Conservation (phyloP, 148 eudicot species). For the Amaranthus cruentus region DNA sequence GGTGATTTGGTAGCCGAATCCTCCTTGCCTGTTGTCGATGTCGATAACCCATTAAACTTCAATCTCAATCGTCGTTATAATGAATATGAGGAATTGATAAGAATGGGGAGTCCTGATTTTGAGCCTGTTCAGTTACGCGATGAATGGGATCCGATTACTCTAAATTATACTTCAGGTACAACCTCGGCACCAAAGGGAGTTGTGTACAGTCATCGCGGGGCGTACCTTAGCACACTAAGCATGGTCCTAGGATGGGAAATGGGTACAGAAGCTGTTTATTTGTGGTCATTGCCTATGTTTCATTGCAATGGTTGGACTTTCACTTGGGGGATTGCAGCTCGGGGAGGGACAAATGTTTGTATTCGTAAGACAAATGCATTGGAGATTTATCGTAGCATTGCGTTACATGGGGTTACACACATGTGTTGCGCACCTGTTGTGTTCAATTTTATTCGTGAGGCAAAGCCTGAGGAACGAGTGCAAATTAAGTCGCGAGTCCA, state of each 20-base stretch:
- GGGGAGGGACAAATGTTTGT: slow-evolving; percentile 91
- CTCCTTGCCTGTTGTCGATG: neutral
- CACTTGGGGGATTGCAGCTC: slow-evolving; percentile 87
- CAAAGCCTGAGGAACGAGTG: slow-evolving; percentile 36
- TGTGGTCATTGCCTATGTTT: slow-evolving; percentile 93
- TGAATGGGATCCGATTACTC: slow-evolving; percentile 75
- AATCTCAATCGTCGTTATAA: neutral
- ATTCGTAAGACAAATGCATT: slow-evolving; percentile 57
- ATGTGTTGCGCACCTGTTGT: slow-evolving; percentile 82
- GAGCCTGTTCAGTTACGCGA: slow-evolving; percentile 30
- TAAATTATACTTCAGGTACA: slow-evolving; percentile 84
- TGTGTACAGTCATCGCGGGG: slow-evolving; percentile 80
- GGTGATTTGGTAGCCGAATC: neutral
- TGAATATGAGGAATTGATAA: slow-evolving; percentile 58
- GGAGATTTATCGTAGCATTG: slow-evolving; percentile 48
- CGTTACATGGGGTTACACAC: slow-evolving; percentile 56
- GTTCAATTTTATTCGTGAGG: slow-evolving; percentile 57
- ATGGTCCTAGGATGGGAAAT: slow-evolving; percentile 70
- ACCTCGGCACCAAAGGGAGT: slow-evolving; percentile 78
- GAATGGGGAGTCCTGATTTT: slow-evolving; percentile 33
- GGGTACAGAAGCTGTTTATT: slow-evolving; percentile 61
- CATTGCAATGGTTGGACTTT: slow-evolving; percentile 96
- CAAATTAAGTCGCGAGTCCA: slow-evolving; percentile 31
- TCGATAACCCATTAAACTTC: neutral
- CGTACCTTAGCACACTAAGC: slow-evolving; percentile 69